A percentile compares a stretch with the other conserved stretches of the same genome.
phyloP scores from a whole-genome alignment of 768 basidiomycete genomes.

The Agrocybe chaxingu region DNA sequence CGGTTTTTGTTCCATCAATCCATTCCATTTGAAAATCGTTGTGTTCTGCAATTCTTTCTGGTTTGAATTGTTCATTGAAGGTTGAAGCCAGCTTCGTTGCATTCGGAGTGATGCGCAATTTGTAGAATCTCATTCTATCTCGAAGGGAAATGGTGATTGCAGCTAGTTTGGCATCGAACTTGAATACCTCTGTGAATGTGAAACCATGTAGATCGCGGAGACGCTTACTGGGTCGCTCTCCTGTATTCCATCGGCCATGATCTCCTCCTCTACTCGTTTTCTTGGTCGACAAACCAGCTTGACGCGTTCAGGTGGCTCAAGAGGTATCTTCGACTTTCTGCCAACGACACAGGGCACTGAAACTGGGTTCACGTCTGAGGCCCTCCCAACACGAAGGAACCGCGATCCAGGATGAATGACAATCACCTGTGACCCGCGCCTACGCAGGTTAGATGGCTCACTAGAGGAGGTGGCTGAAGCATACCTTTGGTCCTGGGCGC shows the following conservation, averaged over 20 bases:
- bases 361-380: constrained; percentile 73
- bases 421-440: constrained; percentile 76
- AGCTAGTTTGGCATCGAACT: constrained; percentile 79
- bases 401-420: constrained; percentile 81
- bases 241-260: constrained; percentile 4
- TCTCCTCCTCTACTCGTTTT: constrained; percentile 24
- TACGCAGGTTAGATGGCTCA: constrained; percentile 24
- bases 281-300: constrained; percentile 57
- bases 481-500: constrained; percentile 47
- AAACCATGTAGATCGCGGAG: not conserved
- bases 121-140: constrained; percentile 85
- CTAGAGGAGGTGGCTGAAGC: constrained; percentile 15
- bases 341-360: constrained; percentile 72
- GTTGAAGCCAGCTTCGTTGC: constrained; percentile 67
- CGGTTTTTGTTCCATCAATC: constrained; percentile 53
- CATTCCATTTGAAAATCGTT: constrained; percentile 87
- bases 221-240: constrained; percentile 58
- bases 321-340: constrained; percentile 48
- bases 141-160: constrained; percentile 69
- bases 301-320: constrained; percentile 40
- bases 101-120: constrained; percentile 70
- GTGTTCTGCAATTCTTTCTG: constrained; percentile 80
- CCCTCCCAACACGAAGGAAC: constrained; percentile 68
- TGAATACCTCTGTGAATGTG: not conserved
- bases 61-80: constrained; percentile 81